A percentile compares a stretch with the other conserved stretches of the same genome.
Evolutionary conservation across 192 early-diverging fungal genomes (phyloP).

Genomic region (Coemansia guatemalensis): DNA sequence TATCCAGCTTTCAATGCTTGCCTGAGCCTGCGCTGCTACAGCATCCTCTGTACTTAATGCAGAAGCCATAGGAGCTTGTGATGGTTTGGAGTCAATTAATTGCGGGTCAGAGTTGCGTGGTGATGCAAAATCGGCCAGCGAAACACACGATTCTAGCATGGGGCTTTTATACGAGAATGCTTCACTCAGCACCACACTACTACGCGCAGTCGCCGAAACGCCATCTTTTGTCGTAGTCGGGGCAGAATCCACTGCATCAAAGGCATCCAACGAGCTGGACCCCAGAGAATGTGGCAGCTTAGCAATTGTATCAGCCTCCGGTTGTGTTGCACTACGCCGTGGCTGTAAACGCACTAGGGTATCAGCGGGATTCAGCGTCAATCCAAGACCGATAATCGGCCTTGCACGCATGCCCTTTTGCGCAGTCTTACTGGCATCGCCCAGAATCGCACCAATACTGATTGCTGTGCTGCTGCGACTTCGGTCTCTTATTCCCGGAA

Average conservation of each 20-base stretch:
- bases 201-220: background rate
- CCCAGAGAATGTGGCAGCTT: too few relatives aligned
- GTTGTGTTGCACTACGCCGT: conserved; percentile 7
- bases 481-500: background rate
- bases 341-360: conserved; percentile 35
- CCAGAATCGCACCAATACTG: conserved; percentile 16
- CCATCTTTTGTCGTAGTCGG: too few relatives aligned
- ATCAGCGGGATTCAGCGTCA: conserved; percentile 48
- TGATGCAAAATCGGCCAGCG: conserved; percentile 10
- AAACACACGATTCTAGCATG: conserved; percentile 14
- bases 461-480: conserved; percentile 21
- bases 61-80: too few relatives aligned
- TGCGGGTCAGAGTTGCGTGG: conserved; percentile 18
- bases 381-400: conserved; percentile 42
- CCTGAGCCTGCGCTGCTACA: too few relatives aligned
- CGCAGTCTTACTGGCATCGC: background rate
- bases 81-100: too few relatives aligned
- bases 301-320: background rate
- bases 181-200: conserved; percentile 8
- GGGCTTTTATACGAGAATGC: conserved; percentile 9
- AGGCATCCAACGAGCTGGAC: too few relatives aligned
- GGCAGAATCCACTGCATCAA: too few relatives aligned
- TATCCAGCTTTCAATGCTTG: too few relatives aligned
- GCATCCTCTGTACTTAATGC: too few relatives aligned
- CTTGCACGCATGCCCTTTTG: conserved; percentile 11